phyloP scores from a whole-genome alignment of 768 basidiomycete genomes.

The Cubamyces lactineus region DNA sequence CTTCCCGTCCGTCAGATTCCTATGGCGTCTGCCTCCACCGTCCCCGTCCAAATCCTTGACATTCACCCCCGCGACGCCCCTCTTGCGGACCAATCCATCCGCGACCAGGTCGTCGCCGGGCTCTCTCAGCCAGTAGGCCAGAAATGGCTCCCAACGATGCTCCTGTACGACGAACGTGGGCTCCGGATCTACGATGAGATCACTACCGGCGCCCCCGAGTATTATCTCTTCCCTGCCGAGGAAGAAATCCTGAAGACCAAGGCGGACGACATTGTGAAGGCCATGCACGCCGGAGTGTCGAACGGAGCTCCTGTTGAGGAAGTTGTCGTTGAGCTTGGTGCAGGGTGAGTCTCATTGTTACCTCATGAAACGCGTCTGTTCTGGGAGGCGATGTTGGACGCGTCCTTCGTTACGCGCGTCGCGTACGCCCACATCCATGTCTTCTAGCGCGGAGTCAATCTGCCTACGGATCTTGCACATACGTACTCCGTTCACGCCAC shows the following conservation, averaged over 20 bases:
- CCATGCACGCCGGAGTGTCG: conserved; percentile 57
- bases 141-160: conserved; percentile 76
- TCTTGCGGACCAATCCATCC: conserved; percentile 32
- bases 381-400: background rate
- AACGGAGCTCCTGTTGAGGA: conserved; percentile 44
- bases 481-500: conserved; percentile 4
- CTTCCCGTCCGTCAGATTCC: background rate
- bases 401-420: background rate
- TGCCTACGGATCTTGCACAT: conserved; percentile 11
- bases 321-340: conserved; percentile 88
- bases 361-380: background rate
- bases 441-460: conserved; percentile 10
- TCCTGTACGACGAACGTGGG: conserved; percentile 87
- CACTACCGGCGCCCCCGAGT: conserved; percentile 76
- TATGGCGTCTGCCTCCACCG: conserved; percentile 9
- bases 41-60: conserved; percentile 31
- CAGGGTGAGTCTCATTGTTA: conserved; percentile 67
- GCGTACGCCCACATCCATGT: background rate
- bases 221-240: conserved; percentile 91
- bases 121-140: conserved; percentile 55
- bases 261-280: conserved; percentile 71
- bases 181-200: conserved; percentile 86
- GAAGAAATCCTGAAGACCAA: conserved; percentile 78
- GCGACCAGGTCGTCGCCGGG: conserved; percentile 54
- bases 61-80: conserved; percentile 22